phyloP scores from a whole-genome alignment of 345 rosid genomes.

The Noccaea bulbosa region DNA sequence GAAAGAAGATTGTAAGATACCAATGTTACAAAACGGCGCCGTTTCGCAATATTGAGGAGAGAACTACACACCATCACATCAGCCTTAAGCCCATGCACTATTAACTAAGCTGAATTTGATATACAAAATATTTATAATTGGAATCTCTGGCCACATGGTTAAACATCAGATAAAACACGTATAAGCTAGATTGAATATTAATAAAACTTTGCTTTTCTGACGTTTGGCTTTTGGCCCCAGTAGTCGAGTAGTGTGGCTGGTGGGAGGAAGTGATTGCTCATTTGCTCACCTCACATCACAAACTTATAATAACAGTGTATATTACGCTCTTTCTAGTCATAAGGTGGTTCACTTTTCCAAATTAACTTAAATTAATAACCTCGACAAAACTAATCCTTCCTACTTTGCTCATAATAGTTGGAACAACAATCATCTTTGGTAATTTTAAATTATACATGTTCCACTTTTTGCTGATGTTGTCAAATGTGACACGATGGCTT shows the following conservation, averaged over 20 bases:
- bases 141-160: conserved; percentile 23
- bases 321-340: conserved; percentile 25
- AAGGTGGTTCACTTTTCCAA: conserved; percentile 22
- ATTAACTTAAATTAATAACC: not conserved
- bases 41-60: not conserved
- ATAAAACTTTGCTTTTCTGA: not conserved
- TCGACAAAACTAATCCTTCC: not conserved
- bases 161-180: not conserved
- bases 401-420: conserved; percentile 9
- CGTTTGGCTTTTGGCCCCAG: conserved; percentile 40
- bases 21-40: not conserved
- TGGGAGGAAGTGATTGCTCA: conserved; percentile 31
- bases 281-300: conserved; percentile 36
- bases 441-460: conserved; percentile 3
- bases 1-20: too few species aligned
- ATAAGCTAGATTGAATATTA: not conserved
- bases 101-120: too few species aligned
- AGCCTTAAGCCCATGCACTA: too few species aligned
- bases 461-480: conserved; percentile 29
- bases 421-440: not conserved
- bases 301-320: conserved; percentile 27
- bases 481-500: conserved; percentile 24
- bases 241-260: conserved; percentile 32
- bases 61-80: too few species aligned
- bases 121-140: not conserved